Conservation (phyloP, 768 basidiomycete species). For the Punctularia strigosozonata region DNA sequence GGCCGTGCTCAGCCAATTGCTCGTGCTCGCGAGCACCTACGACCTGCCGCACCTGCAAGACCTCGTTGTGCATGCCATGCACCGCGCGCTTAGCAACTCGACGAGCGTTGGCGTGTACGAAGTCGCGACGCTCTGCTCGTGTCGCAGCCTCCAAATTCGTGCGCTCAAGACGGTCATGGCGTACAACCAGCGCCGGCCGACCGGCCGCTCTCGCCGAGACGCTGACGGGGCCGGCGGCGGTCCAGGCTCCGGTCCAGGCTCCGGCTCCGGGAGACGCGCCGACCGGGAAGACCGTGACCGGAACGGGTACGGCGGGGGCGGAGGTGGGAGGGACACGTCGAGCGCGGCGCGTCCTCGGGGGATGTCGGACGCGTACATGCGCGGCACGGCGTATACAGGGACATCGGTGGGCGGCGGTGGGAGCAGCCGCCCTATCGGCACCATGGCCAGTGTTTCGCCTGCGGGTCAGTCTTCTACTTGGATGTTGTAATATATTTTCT, state of each 20-base stretch:
- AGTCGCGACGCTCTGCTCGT: constrained; percentile 85
- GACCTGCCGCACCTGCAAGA: constrained; percentile 60
- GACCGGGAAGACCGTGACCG: constrained; percentile 17
- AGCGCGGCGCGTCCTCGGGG: constrained; percentile 45
- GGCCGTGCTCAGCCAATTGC: constrained; percentile 76
- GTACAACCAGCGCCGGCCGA: constrained; percentile 69
- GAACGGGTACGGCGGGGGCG: constrained; percentile 26
- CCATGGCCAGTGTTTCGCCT: no score
- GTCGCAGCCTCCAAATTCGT: constrained; percentile 81
- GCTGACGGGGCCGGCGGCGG: constrained; percentile 23
- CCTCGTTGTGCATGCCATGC: constrained; percentile 91
- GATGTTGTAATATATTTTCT: constrained; percentile 6
- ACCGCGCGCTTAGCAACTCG: constrained; percentile 70
- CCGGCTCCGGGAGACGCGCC: constrained; percentile 9
- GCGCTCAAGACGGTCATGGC: constrained; percentile 82
- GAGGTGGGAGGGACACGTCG: constrained; percentile 21
- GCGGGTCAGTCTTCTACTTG: constrained; percentile 2
- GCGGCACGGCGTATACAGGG: no score
- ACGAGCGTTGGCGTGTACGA: constrained; percentile 91
- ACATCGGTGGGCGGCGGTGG: constrained; percentile 11
- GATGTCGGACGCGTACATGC: constrained; percentile 46
- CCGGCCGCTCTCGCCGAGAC: constrained; percentile 36
- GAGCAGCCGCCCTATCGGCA: no score
- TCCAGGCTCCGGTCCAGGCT: neutral
- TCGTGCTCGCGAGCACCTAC: constrained; percentile 80